Percentiles rank a stretch among this genome's conserved stretches.
Conservation (phyloP, 2,329 filamentous ascomycete genomes). For the Nothophaeocryptopus gaeumannii region DNA sequence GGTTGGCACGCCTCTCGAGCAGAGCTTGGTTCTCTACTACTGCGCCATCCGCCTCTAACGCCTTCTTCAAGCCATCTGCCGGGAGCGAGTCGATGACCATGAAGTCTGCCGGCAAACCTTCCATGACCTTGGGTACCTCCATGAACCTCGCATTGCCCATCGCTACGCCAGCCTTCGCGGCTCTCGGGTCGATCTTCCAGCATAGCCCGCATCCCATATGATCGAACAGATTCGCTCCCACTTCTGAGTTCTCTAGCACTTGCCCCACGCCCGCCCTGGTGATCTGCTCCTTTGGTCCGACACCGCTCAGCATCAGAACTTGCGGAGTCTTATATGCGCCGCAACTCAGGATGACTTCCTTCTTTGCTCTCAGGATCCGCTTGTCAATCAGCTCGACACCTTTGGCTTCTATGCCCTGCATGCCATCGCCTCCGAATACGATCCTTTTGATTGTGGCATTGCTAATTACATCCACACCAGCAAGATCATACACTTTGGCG, state of each 20-base stretch:
- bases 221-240: conserved; percentile 61
- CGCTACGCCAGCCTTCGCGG: conserved; percentile 26
- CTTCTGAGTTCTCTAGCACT: conserved; percentile 57
- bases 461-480: conserved; percentile 48
- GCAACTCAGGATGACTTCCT: conserved; percentile 43
- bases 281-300: conserved; percentile 56
- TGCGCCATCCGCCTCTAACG: neutral
- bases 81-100: neutral
- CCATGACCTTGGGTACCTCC: too few relatives aligned
- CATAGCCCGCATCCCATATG: conserved; percentile 40
- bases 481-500: conserved; percentile 2
- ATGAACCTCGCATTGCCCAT: conserved; percentile 7
- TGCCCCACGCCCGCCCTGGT: conserved; percentile 53
- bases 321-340: conserved; percentile 43
- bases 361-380: conserved; percentile 26
- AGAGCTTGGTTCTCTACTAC: neutral
- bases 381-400: conserved; percentile 42
- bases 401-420: conserved; percentile 27
- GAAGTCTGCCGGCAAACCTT: neutral
- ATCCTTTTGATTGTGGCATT: conserved; percentile 49
- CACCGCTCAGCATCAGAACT: conserved; percentile 57
- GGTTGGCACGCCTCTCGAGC: neutral
- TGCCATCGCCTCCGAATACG: conserved; percentile 45
- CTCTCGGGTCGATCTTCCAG: conserved; percentile 18
- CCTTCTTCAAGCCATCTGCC: neutral